A percentile compares a stretch with the other conserved stretches of the same genome.
These are phyloP conservation scores for Sordariomycetes sp. DNA, from an alignment of 2,329 filamentous ascomycete genomes.

Conservation along the genomic window DNA sequence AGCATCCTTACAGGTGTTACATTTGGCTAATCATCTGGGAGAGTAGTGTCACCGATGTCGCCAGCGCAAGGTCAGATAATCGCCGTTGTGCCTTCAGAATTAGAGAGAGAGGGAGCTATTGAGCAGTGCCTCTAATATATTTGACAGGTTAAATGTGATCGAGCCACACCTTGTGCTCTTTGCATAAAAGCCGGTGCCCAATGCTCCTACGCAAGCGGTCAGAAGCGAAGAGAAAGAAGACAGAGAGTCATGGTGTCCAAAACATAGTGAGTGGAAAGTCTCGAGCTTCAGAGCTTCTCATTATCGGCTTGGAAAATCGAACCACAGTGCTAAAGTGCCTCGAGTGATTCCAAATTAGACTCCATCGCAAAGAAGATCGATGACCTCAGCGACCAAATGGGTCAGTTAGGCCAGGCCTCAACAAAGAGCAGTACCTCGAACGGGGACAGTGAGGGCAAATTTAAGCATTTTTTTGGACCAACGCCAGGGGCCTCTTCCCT, in stretches of 20 bases:
- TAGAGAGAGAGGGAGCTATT: neutral
- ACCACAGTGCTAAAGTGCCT: neutral
- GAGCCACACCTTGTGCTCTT: slow-evolving; percentile 7
- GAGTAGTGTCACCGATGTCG: slow-evolving; percentile 4
- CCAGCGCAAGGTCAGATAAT: slow-evolving; percentile 3
- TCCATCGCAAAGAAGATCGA: too few species aligned
- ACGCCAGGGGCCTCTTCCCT: too few species aligned
- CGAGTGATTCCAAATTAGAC: neutral
- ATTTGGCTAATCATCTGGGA: neutral
- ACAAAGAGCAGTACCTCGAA: too few species aligned
- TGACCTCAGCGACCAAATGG: too few species aligned
- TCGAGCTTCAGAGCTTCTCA: neutral
- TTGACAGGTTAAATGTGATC: slow-evolving; percentile 11
- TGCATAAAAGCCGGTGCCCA: slow-evolving; percentile 5
- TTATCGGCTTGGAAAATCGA: neutral
- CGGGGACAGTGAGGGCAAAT: too few species aligned
- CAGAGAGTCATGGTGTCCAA: slow-evolving; percentile 9
- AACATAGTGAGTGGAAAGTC: slow-evolving; percentile 9
- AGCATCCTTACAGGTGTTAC: neutral
- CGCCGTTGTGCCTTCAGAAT: neutral
- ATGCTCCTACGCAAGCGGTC: slow-evolving; percentile 6
- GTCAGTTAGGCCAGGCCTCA: too few species aligned
- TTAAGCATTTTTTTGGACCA: too few species aligned
- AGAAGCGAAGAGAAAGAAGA: slow-evolving; percentile 7
- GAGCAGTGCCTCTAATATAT: neutral